These are phyloP conservation scores for Pythium plurisporium DNA, from an alignment of 352 stramenopile genomes.

Conservation along the genomic window DNA sequence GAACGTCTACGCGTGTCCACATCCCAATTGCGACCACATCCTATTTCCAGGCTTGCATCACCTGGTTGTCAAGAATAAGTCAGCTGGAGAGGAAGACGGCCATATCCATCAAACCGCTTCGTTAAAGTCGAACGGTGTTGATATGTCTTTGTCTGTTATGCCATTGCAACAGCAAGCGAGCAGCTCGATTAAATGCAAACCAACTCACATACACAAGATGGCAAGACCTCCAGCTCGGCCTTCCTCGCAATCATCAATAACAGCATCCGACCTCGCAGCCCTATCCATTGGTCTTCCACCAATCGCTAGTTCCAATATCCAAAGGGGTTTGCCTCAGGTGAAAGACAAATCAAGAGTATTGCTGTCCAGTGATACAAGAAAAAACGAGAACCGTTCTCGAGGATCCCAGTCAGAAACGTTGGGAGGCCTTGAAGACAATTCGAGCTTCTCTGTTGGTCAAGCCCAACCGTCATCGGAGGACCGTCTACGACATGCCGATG, in stretches of 20 bases:
- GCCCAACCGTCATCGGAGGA: constrained; percentile 3
- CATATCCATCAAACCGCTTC: not conserved
- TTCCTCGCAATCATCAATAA: not conserved
- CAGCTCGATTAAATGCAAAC: too few relatives aligned
- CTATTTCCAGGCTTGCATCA: constrained; percentile 62
- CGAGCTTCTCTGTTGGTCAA: too few relatives aligned
- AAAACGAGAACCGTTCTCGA: not conserved
- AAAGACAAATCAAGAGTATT: not conserved
- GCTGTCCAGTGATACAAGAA: not conserved
- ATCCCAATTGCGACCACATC: constrained; percentile 37
- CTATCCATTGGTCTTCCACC: constrained; percentile 2
- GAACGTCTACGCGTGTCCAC: constrained; percentile 53
- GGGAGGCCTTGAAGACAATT: not conserved
- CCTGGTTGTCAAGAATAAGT: constrained; percentile 11
- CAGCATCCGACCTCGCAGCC: not conserved
- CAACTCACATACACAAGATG: too few relatives aligned
- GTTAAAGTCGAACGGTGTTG: not conserved
- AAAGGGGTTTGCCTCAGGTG: not conserved
- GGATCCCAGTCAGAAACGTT: not conserved
- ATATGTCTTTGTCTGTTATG: constrained; percentile 10
- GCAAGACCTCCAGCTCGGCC: too few relatives aligned
- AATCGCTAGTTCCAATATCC: not conserved
- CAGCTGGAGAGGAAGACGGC: not conserved
- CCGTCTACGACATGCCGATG: constrained; percentile 37
- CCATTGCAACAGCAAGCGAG: constrained; percentile 8